Evolutionary conservation across 228 moss, liverwort and hornwort species (phyloP).

Genomic region (Sphagnum magellanicum): DNA sequence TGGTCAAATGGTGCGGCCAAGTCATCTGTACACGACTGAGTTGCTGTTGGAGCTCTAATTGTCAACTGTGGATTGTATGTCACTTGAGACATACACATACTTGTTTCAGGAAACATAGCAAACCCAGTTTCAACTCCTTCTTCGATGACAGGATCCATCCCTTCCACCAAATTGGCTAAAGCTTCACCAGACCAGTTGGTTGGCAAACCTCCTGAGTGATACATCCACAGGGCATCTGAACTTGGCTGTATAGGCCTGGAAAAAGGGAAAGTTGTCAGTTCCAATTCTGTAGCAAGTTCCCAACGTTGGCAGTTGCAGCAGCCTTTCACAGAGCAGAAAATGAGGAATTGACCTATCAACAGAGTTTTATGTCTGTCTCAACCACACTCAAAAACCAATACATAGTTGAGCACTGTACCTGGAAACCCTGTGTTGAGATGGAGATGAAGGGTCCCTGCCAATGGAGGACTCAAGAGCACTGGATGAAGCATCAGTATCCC

Average conservation of each 20-base stretch:
- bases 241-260: not conserved
- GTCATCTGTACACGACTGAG: no score
- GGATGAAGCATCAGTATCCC: constrained; percentile 47
- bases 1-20: no score
- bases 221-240: not conserved
- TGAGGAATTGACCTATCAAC: not conserved
- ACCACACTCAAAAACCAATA: not conserved
- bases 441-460: constrained; percentile 53
- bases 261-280: not conserved
- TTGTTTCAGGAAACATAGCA: not conserved
- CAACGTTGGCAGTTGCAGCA: no score
- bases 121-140: not conserved
- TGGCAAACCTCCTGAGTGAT: not conserved
- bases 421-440: constrained; percentile 44
- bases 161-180: not conserved
- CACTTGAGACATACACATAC: not conserved
- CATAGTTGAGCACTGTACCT: constrained; percentile 30
- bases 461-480: constrained; percentile 80
- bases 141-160: not conserved
- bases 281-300: no score
- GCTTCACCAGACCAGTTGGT: not conserved
- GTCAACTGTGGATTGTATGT: no score
- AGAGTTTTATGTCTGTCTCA: not conserved
- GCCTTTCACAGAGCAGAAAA: no score
- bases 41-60: no score